phyloP scores from a whole-genome alignment of 352 stramenopile genomes.

The Pythium scleroteichum region DNA sequence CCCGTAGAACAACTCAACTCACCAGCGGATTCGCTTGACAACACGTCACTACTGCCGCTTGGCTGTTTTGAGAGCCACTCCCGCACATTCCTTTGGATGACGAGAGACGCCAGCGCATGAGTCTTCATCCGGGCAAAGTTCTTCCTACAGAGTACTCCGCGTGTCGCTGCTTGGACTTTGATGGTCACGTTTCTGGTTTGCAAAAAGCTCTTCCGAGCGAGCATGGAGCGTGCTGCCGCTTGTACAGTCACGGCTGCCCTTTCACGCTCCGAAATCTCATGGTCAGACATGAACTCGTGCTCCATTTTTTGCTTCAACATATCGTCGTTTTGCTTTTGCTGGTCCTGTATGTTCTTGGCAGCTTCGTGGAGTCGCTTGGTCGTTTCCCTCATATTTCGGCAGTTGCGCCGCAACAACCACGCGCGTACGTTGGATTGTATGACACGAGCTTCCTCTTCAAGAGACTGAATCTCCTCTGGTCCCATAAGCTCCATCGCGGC shows the following conservation, averaged over 20 bases:
- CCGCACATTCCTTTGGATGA: constrained; percentile 85
- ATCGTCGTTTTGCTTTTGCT: constrained; percentile 38
- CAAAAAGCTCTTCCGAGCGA: constrained; percentile 80
- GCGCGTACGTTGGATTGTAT: constrained; percentile 86
- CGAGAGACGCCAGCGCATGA: constrained; percentile 75
- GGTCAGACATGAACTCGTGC: constrained; percentile 24
- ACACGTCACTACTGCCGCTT: not conserved
- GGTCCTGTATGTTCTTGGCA: constrained; percentile 56
- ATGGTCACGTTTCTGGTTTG: constrained; percentile 87
- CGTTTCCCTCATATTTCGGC: constrained; percentile 86
- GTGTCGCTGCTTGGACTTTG: constrained; percentile 82
- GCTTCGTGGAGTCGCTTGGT: constrained; percentile 82
- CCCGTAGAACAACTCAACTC: not conserved
- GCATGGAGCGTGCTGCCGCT: constrained; percentile 79
- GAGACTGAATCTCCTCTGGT: constrained; percentile 74
- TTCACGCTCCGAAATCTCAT: constrained; percentile 56
- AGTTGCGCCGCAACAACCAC: constrained; percentile 89
- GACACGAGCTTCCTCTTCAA: constrained; percentile 87
- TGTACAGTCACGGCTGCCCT: constrained; percentile 84
- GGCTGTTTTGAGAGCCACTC: constrained; percentile 78
- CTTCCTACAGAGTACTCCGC: constrained; percentile 80
- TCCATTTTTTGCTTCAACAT: constrained; percentile 19
- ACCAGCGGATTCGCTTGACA: not conserved
- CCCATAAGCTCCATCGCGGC: constrained; percentile 87
- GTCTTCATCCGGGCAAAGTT: constrained; percentile 88